Evolutionary conservation across 192 early-diverging fungal genomes (phyloP).

Genomic region (Podila minutissima): DNA sequence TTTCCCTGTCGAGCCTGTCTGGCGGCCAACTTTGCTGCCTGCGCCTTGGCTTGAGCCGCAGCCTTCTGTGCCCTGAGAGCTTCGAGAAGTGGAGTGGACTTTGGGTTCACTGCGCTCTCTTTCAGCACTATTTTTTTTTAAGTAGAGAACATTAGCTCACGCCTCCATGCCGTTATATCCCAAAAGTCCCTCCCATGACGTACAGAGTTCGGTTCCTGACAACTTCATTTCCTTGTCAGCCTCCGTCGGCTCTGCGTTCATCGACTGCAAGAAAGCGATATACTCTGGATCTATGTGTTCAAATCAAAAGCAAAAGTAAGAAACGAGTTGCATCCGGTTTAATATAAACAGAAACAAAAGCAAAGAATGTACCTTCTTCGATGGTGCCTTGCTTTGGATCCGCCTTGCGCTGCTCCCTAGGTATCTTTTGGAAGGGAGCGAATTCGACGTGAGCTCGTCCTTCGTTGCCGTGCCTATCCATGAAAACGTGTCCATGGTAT

Average conservation of each 20-base stretch:
- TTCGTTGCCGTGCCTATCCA: constrained; percentile 77
- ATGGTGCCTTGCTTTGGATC: constrained; percentile 83
- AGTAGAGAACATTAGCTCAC: constrained; percentile 13
- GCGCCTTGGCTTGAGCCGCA: constrained; percentile 59
- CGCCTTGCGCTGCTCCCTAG: constrained; percentile 68
- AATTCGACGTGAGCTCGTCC: constrained; percentile 82
- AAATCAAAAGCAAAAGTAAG: not conserved
- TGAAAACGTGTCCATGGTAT: constrained; percentile 83
- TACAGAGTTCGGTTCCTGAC: constrained; percentile 63
- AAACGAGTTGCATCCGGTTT: not conserved
- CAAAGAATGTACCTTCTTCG: constrained; percentile 56
- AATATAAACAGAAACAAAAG: not conserved
- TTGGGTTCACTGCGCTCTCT: constrained; percentile 61
- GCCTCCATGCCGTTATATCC: too few species aligned
- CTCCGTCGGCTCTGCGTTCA: constrained; percentile 65
- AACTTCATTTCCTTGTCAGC: constrained; percentile 50
- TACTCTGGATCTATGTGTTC: constrained; percentile 75
- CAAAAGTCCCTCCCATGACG: constrained; percentile 19
- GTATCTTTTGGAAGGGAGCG: constrained; percentile 78
- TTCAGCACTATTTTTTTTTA: constrained; percentile 21
- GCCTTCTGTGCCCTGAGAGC: constrained; percentile 78
- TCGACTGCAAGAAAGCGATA: constrained; percentile 73
- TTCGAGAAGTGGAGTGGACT: constrained; percentile 81
- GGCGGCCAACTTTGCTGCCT: constrained; percentile 39
- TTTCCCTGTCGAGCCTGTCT: constrained; percentile 44